Base-by-base conservation (phyloP, 2,329 filamentous ascomycete genomes). In the Drechslerella dactyloides region DNA sequence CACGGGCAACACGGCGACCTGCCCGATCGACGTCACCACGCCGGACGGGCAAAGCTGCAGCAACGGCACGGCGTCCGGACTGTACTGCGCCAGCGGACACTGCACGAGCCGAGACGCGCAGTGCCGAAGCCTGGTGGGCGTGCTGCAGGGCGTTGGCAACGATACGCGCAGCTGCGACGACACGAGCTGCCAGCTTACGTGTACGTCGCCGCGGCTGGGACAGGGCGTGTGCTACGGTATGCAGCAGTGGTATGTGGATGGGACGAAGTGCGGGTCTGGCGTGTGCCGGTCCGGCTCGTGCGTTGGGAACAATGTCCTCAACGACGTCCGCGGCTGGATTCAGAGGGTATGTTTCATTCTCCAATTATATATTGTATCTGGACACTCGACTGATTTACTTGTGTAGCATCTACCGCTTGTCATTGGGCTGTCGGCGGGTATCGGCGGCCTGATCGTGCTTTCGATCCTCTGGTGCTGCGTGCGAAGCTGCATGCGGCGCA, bases 211-310 rank as follows among this genome's bases (percentile, higher is more conserved):
- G 2, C 82, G 86, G 64, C 88, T 93, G 66, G 86, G 86, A 6
- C 74, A 82, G 4, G 85, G 85, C 66, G 83, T 84, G 6, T 96
- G 91, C 80, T 88, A 89, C 70, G 85, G 85, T 21, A 85, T 96
- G 81, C 88, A 90, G 78, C 92, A 97, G 78, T 94, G 96, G 80
- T 97, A 96, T 81, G 83, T 97, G 30, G 94, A 99, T 78, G 94
- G 94, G 17, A 97, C 94, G 0, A 82, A 85, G 1, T 99, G 94
- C 78, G 84, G 87, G 58, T 90, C 89, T 17, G 90, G 91, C 61
- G 84, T 82, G 64, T 99, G 94, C 80, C 78, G 79, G 57, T 93
- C 93, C 76, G 94, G 94, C 48, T 81, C 83, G 75, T 99, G 94
- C 80, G 80, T 84, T 76, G 93, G 91, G 73, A 82, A 86, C 37